A percentile compares a stretch with the other conserved stretches of the same genome.
Evolutionary conservation across 805 yeast genomes (phyloP).

Genomic region (Candida boidinii): DNA sequence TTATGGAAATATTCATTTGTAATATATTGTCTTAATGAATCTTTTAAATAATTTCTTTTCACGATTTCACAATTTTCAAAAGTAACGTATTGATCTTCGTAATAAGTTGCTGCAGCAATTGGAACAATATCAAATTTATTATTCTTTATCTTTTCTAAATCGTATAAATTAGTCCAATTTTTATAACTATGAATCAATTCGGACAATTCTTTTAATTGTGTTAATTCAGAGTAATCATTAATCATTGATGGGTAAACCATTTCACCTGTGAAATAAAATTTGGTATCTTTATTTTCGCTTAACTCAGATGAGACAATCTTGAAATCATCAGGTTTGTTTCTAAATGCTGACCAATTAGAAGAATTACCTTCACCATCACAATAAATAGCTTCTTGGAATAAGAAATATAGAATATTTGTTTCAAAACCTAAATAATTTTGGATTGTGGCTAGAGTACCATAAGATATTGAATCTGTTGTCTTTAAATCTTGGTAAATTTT

Average conservation of each 20-base stretch:
- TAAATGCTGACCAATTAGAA: constrained; percentile 43
- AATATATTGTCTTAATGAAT: constrained; percentile 32
- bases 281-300: too few species aligned
- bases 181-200: constrained; percentile 22
- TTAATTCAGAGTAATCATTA: constrained; percentile 38
- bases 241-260: constrained; percentile 45
- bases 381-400: constrained; percentile 53
- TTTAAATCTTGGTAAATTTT: constrained; percentile 31
- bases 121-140: constrained; percentile 19
- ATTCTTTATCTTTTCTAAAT: constrained; percentile 13
- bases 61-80: constrained; percentile 31
- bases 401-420: constrained; percentile 44
- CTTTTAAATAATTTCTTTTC: constrained; percentile 16
- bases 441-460: constrained; percentile 24
- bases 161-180: constrained; percentile 18
- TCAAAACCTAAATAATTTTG: constrained; percentile 35
- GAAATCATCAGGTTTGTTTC: constrained; percentile 18
- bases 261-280: constrained; percentile 42
- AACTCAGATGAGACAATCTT: constrained; percentile 1
- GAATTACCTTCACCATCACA: constrained; percentile 30
- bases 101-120: constrained; percentile 42
- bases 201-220: constrained; percentile 32
- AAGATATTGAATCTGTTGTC: constrained; percentile 28
- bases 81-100: constrained; percentile 45
- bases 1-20: constrained; percentile 44